These are phyloP conservation scores for Marchantia polymorpha DNA, from an alignment of 225 moss, liverwort and hornwort species.

Conservation along the genomic window DNA sequence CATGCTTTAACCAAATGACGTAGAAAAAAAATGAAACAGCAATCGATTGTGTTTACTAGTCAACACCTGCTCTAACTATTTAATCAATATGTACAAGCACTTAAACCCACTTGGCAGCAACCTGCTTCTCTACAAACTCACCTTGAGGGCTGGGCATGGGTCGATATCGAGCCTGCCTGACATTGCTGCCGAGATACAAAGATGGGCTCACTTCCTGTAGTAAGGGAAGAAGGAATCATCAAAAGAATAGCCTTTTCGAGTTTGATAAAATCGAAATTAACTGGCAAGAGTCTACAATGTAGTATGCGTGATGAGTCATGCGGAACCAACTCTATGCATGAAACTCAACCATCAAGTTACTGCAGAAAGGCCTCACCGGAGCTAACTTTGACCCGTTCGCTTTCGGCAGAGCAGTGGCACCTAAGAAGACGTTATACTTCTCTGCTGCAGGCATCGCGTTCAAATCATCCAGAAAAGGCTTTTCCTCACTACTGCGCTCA, in stretches of 20 bases:
- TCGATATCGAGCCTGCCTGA: conserved; percentile 55
- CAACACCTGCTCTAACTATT: background rate
- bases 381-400: conserved; percentile 7
- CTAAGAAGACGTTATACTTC: conserved; percentile 21
- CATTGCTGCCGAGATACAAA: conserved; percentile 45
- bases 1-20: no score
- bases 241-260: no score
- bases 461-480: conserved; percentile 20
- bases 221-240: background rate
- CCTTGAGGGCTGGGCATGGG: conserved; percentile 57
- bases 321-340: no score
- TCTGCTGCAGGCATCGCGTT: conserved; percentile 31
- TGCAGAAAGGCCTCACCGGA: background rate
- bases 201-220: conserved; percentile 49
- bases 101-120: no score
- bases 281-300: no score
- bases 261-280: no score
- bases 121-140: background rate
- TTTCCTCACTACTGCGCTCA: conserved; percentile 17
- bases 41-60: no score
- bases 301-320: no score
- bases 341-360: background rate
- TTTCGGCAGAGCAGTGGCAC: background rate
- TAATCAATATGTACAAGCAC: background rate
- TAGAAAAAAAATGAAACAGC: background rate